Percentiles rank a stretch among this genome's conserved stretches.
These are phyloP conservation scores for Plasmodiophora brassicae DNA, from an alignment of 208 protist genomes.

Conservation along the genomic window DNA sequence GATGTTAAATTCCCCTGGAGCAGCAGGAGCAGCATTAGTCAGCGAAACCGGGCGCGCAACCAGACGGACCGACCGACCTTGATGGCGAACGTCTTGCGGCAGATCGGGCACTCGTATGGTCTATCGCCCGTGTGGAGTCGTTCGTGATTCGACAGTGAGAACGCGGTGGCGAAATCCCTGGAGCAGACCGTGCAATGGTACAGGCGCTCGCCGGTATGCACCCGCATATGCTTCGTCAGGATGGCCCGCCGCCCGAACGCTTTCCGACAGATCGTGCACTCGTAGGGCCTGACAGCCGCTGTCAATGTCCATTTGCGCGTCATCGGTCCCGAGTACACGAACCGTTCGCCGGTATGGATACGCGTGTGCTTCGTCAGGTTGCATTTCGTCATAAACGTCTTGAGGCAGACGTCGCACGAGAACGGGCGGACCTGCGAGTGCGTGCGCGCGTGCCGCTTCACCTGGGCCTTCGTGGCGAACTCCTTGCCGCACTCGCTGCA, in stretches of 20 bases:
- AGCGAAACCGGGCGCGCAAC: too few relatives aligned
- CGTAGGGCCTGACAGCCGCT: too few relatives aligned
- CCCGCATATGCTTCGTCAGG: not conserved
- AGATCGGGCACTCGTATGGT: conserved; percentile 10
- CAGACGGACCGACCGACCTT: too few relatives aligned
- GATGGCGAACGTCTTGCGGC: conserved; percentile 28
- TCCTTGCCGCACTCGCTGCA: not conserved
- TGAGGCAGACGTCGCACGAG: not conserved
- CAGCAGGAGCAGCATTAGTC: too few relatives aligned
- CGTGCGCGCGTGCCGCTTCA: not conserved
- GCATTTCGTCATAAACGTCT: not conserved
- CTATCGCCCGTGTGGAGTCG: conserved; percentile 4
- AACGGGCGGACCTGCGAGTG: not conserved
- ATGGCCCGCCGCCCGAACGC: too few relatives aligned
- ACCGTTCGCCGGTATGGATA: not conserved
- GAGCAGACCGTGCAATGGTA: not conserved
- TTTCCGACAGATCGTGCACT: too few relatives aligned
- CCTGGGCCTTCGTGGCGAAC: not conserved
- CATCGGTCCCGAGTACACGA: too few relatives aligned
- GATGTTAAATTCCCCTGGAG: too few relatives aligned
- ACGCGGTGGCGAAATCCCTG: not conserved
- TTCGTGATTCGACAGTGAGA: not conserved
- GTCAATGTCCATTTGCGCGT: too few relatives aligned
- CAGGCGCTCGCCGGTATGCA: not conserved
- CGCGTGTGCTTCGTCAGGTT: not conserved